Percentiles rank a stretch among this genome's conserved stretches.
Evolutionary conservation across 208 protist genomes (phyloP).

Genomic region (Trypanosoma rangeli): DNA sequence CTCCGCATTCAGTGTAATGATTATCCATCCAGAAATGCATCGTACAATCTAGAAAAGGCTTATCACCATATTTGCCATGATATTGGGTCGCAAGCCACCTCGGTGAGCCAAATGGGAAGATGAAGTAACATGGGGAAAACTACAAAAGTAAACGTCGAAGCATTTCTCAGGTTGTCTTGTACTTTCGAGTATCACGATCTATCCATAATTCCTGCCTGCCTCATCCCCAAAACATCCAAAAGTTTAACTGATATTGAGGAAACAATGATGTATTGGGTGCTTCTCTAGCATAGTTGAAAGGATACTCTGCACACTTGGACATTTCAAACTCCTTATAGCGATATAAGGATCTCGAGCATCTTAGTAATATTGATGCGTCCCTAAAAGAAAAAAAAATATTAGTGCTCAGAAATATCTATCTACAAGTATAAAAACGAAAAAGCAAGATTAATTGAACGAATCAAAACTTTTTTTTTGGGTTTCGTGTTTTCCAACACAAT

Average conservation of each 20-base stretch:
- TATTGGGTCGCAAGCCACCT: slow-evolving; percentile 71
- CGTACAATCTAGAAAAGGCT: slow-evolving; percentile 73
- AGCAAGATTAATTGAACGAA: background rate
- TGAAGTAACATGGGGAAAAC: slow-evolving; percentile 88
- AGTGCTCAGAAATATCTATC: slow-evolving; percentile 3
- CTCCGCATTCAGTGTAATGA: slow-evolving; percentile 86
- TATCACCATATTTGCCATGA: slow-evolving; percentile 88
- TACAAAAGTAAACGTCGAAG: slow-evolving; percentile 78
- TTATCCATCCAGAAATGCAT: slow-evolving; percentile 88
- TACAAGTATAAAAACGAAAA: background rate
- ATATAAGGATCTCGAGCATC: slow-evolving; percentile 43
- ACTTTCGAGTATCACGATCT: slow-evolving; percentile 75
- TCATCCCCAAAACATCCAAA: slow-evolving; percentile 90
- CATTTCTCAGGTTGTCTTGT: slow-evolving; percentile 90
- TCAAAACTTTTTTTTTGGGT: too few species aligned
- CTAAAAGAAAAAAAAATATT: slow-evolving; percentile 7
- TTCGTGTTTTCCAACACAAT: slow-evolving; percentile 14
- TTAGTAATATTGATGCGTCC: slow-evolving; percentile 57
- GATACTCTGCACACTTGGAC: slow-evolving; percentile 80
- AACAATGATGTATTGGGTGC: slow-evolving; percentile 89
- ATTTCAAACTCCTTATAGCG: slow-evolving; percentile 91
- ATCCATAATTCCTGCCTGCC: slow-evolving; percentile 87
- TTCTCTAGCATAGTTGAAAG: slow-evolving; percentile 84
- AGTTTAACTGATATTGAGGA: slow-evolving; percentile 84
- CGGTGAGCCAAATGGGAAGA: slow-evolving; percentile 86